Conservation (phyloP, 371 early-diverging fungal genomes). For the Syncephalastrum racemosum region DNA sequence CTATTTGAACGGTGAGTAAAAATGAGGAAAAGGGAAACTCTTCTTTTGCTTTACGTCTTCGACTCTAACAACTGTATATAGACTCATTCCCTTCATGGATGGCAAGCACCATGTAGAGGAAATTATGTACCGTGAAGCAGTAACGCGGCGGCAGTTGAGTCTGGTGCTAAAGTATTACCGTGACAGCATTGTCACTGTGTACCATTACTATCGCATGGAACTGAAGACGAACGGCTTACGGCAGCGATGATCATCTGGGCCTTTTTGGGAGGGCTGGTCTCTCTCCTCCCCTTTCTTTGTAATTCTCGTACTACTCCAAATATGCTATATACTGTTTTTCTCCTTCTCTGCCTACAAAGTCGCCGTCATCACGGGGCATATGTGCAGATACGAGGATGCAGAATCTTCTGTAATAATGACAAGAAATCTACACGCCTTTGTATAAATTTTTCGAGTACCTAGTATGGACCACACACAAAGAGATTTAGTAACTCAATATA, state of each 20-base stretch:
- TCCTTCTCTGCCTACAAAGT: too few relatives aligned
- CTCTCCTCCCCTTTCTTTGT: too few relatives aligned
- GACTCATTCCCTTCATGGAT: slow-evolving; percentile 75
- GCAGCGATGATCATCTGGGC: too few relatives aligned
- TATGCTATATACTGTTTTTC: too few relatives aligned
- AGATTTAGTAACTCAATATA: too few relatives aligned
- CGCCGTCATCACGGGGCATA: too few relatives aligned
- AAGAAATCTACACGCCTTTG: background rate
- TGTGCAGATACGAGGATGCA: too few relatives aligned
- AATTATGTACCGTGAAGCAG: slow-evolving; percentile 75
- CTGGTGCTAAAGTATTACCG: slow-evolving; percentile 59
- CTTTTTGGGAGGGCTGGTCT: too few relatives aligned
- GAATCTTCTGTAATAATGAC: background rate
- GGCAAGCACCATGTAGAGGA: slow-evolving; percentile 84
- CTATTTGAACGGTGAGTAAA: slow-evolving; percentile 58
- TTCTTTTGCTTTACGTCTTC: background rate
- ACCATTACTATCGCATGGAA: slow-evolving; percentile 31
- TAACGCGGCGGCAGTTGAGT: slow-evolving; percentile 62
- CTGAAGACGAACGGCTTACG: too few relatives aligned
- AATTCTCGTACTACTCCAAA: too few relatives aligned
- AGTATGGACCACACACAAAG: too few relatives aligned
- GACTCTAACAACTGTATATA: slow-evolving; percentile 5
- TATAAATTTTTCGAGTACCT: background rate
- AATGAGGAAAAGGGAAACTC: background rate
- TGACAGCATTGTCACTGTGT: slow-evolving; percentile 54